phyloP scores from a whole-genome alignment of 164 flowering plant genomes.

The Tinospora cordifolia region DNA sequence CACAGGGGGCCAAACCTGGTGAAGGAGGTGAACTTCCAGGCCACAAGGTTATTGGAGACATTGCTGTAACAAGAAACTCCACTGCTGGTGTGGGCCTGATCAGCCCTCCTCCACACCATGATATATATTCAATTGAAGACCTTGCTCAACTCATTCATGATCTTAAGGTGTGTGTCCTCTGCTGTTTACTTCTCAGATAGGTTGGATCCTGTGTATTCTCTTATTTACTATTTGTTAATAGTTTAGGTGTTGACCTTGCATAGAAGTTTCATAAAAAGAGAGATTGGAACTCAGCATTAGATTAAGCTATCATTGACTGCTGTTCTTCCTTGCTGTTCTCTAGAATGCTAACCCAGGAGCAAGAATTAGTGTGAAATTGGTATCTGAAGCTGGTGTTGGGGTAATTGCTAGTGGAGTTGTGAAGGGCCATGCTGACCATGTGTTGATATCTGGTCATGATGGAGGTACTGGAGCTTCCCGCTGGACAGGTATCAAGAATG shows the following conservation, averaged over 20 bases:
- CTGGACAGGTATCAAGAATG: slow-evolving; percentile 99
- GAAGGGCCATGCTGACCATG: slow-evolving; percentile 99
- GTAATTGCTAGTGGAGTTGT: slow-evolving; percentile 99
- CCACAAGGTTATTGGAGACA: slow-evolving; percentile 95
- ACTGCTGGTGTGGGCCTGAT: slow-evolving; percentile 99
- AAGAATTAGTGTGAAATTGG: slow-evolving; percentile 89
- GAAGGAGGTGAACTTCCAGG: slow-evolving; percentile 99
- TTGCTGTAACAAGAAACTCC: slow-evolving; percentile 92
- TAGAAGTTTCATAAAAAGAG: not conserved
- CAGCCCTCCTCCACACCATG: slow-evolving; percentile 99
- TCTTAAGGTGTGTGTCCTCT: slow-evolving; percentile 59
- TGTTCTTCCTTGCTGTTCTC: not conserved
- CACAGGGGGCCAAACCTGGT: slow-evolving; percentile 99
- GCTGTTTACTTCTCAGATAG: not conserved
- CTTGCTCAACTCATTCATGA: slow-evolving; percentile 96
- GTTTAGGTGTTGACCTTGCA: not conserved
- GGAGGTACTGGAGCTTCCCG: slow-evolving; percentile 99
- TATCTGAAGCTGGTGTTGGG: slow-evolving; percentile 99
- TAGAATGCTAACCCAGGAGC: slow-evolving; percentile 93
- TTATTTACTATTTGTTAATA: not conserved
- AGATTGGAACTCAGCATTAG: not conserved
- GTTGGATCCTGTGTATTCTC: not conserved
- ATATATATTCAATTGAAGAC: slow-evolving; percentile 98
- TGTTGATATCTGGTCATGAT: slow-evolving; percentile 95
- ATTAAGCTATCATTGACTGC: not conserved